Base-by-base conservation (phyloP, 176 grass and related monocot genomes). In the Carex kokanica region DNA sequence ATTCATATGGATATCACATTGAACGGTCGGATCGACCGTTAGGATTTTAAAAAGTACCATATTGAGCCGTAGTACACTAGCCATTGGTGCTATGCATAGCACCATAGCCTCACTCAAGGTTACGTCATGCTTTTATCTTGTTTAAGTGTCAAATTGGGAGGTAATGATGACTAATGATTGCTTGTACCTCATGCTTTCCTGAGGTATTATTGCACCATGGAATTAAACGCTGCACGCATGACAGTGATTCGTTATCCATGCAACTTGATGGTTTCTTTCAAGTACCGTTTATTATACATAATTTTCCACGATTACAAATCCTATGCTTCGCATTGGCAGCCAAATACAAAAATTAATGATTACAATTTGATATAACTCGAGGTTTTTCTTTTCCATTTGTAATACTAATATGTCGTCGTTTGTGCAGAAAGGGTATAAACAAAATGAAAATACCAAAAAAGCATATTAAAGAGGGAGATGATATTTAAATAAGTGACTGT, bases 401-500 rank as follows among this genome's bases (percentile, higher is more conserved):
- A 68, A 40, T 68, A 18, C 16, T 69, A 20, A 40, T 18, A 17
- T 69, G 18, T 69, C 5, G 41, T 68, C 17, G 32, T 8, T 38
- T 17, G 40, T 38, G 8, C 31, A 38, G 14, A 68, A 38, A 68
- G 1, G 6, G 5, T 18, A 38, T n/a, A 40, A 40, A 17, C 6
- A 9, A 68, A 40, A 21, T 49, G 10, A 73, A 49, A 20, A 74
- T 52, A 16, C 6, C 14, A 13, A 77, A 54, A 54, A 14, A 17
- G 24, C 70, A 74, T 32, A 77, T 18, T 77, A 2, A 51, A n/a
- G 45, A 78, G 3, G 16, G 10, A 38, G 32, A 14, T 41, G 41
- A 81, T 43, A 71, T 68, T 84, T 43, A 75, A 74, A 74, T 13
- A 55, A 84, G 21, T 84, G 49, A 59, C 92, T 91, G 92, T 94